Evolutionary conservation across 1,284 basidiomycete species (phyloP).

Genomic region (Cutaneotrichosporon arboriforme): DNA sequence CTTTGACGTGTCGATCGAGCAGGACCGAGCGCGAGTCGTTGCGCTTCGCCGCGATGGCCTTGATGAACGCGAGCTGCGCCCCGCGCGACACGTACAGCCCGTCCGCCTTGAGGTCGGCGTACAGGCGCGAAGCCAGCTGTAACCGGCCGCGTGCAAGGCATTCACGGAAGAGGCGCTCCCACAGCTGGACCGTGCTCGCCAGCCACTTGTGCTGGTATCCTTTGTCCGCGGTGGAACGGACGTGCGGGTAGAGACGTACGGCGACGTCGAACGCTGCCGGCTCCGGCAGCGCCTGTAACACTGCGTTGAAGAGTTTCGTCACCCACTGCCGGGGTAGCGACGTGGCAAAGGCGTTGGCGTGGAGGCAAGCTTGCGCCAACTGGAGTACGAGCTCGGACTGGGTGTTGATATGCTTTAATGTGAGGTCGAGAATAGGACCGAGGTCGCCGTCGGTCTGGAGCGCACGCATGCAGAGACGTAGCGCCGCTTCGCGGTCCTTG

Average conservation of each 20-base stretch:
- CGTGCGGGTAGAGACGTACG: conserved; percentile 18
- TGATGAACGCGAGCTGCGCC: conserved; percentile 27
- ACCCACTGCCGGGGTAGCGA: neutral
- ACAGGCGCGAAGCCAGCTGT: conserved; percentile 37
- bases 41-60: conserved; percentile 17
- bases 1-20: conserved; percentile 39
- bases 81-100: conserved; percentile 16
- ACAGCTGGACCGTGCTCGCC: neutral
- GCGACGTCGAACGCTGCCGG: conserved; percentile 20
- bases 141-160: conserved; percentile 14
- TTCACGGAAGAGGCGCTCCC: conserved; percentile 24
- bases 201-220: neutral
- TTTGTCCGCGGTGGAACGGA: neutral
- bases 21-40: conserved; percentile 27
- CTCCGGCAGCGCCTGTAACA: conserved; percentile 1
- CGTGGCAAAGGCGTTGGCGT: neutral
- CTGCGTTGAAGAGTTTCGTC: neutral
- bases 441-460: conserved; percentile 4
- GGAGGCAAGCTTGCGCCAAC: neutral
- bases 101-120: conserved; percentile 35
- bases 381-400: neutral
- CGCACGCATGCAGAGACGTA: conserved; percentile 12
- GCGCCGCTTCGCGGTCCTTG: conserved; percentile 6
- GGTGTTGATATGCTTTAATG: neutral
- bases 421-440: conserved; percentile 1